Evolutionary conservation across 805 yeast genomes (phyloP).

Genomic region (Henningerozyma blattae): DNA sequence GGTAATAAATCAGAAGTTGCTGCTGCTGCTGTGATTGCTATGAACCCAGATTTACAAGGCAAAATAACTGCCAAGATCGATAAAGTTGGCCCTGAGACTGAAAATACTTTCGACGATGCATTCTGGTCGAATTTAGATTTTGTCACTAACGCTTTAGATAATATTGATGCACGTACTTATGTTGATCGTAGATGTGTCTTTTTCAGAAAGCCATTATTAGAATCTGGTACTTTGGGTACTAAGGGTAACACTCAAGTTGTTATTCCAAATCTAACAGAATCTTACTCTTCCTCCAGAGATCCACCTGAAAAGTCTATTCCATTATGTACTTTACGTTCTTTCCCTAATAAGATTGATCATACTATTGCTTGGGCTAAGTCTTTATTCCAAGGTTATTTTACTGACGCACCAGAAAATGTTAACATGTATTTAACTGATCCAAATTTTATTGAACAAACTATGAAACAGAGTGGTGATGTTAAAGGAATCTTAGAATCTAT

Average conservation of each 20-base stretch:
- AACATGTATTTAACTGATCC: slow-evolving; percentile 86
- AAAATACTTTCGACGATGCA: slow-evolving; percentile 66
- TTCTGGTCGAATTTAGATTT: slow-evolving; percentile 81
- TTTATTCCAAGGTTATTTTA: slow-evolving; percentile 81
- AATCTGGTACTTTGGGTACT: slow-evolving; percentile 96
- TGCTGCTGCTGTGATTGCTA: slow-evolving; percentile 64
- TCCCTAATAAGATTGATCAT: slow-evolving; percentile 97
- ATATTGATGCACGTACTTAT: slow-evolving; percentile 94
- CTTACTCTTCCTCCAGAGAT: slow-evolving; percentile 91
- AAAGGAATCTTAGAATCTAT: slow-evolving; percentile 79
- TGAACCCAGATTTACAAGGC: slow-evolving; percentile 77
- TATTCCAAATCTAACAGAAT: slow-evolving; percentile 86
- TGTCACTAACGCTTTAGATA: slow-evolving; percentile 94
- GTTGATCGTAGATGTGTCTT: slow-evolving; percentile 96
- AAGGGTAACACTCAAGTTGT: slow-evolving; percentile 97
- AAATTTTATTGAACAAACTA: slow-evolving; percentile 78
- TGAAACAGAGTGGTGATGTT: slow-evolving; percentile 87
- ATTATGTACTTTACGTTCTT: slow-evolving; percentile 89
- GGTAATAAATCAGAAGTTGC: slow-evolving; percentile 84
- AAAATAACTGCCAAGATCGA: slow-evolving; percentile 69
- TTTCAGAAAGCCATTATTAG: slow-evolving; percentile 80
- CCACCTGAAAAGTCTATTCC: slow-evolving; percentile 99
- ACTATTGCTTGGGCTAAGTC: slow-evolving; percentile 99
- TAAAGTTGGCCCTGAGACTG: slow-evolving; percentile 91
- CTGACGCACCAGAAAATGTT: slow-evolving; percentile 87